Evolutionary conservation across 192 early-diverging fungal species (phyloP), one percentile per base, ranked within the genome.

Genomic region (Backusella australiensis): DNA sequence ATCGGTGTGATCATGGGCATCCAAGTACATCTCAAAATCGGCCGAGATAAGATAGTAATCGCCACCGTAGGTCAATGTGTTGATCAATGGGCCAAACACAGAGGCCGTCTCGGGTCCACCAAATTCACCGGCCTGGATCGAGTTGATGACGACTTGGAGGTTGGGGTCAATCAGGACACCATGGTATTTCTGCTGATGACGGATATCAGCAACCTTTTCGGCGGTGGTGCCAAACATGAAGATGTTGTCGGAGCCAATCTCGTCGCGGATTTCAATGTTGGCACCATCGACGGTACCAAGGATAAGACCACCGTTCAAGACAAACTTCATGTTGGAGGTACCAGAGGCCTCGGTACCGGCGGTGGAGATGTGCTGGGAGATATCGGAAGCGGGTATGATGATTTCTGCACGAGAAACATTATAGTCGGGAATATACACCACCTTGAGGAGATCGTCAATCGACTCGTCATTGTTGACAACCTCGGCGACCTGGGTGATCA

Each of bases 291-390:
- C 92, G 0, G 96, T 99, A 71, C 98, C 98, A 34, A 99, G 88
- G 79, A 99, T 99, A 69, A 98, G 84, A 75, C 98, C 98, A 75
- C 98, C 97, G 83, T 99, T 99, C 46, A 99, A 83, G 49, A 98
- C 96, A 88, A 99, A 99, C 87, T 99, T 99, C 97, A 99, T 99
- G 89, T 99, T 99, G 19, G 96, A 98, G 6, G 98, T 99, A 65
- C 98, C 98, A 15, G 96, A 98, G n/a, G 97, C 98, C 84, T 99
- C 98, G 6, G 96, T 99, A 73, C 97, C 98, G 32, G 98, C 98
- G 5, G 97, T 98, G 32, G 98, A 99, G 82, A 99, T 99, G 83
- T 99, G 98, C 89, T 99, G 97, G 35, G 98, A 99, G 72, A 99
- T 97, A 81, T 99, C 98, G 75, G 93, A 96, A 41, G 98, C 98